These are phyloP conservation scores for Nymphaea colorata DNA, from an alignment of 164 flowering plant species.

Conservation along the genomic window DNA sequence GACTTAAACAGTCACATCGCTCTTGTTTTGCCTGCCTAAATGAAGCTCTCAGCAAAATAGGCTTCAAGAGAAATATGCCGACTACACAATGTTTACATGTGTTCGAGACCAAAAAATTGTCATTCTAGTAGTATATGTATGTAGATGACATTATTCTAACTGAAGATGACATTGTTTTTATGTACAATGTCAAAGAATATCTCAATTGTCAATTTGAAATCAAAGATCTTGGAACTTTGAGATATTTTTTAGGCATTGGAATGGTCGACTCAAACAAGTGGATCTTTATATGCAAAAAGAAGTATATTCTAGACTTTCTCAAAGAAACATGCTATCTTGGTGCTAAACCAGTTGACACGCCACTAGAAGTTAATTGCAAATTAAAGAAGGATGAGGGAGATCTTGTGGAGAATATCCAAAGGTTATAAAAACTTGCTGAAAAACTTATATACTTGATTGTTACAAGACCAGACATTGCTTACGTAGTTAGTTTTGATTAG, in stretches of 20 bases:
- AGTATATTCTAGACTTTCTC: neutral
- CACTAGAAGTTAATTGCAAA: neutral
- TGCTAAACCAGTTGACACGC: neutral
- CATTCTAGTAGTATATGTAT: neutral
- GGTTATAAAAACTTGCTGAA: neutral
- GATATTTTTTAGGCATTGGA: neutral
- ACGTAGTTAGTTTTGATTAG: neutral
- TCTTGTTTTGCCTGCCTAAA: neutral
- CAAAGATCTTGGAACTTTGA: neutral
- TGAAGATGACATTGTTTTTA: neutral
- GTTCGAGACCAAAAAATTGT: neutral
- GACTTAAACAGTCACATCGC: constrained; percentile 1
- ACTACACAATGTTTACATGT: neutral
- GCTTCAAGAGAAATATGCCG: too few relatives aligned
- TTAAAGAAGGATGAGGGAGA: neutral
- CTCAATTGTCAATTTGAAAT: neutral
- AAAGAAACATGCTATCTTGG: neutral
- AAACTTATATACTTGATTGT: neutral
- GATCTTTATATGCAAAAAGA: neutral
- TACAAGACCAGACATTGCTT: neutral
- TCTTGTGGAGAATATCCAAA: neutral
- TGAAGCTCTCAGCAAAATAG: neutral
- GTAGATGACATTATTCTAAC: constrained; percentile 3
- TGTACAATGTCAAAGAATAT: neutral
- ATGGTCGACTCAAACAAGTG: neutral